Evolutionary conservation across 805 yeast genomes (phyloP), one percentile per base, ranked within the genome.

Genomic region (Metahyphopichia silvanorum): DNA sequence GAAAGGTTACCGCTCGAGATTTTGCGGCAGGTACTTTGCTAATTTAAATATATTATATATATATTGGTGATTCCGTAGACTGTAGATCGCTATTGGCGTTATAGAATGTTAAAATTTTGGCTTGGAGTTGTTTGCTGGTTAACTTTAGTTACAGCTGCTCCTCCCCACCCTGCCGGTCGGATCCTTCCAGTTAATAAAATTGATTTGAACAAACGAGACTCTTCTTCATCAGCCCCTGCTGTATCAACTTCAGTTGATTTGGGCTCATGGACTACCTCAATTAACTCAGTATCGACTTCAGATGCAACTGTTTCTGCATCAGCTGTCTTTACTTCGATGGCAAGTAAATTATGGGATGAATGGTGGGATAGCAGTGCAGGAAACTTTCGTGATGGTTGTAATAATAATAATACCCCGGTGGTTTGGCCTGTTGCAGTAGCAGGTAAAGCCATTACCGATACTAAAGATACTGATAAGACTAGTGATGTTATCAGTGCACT

Each of bases 341-440:
- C 37, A 7, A 20, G 13, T 16, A 40, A 38, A 21, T 29, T 44
- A n/a, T 35, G 39, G 47, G 20, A 25, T 10, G n/a, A 21, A 14
- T 44, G 27, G 35, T 44, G 49, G 49, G 19, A 29, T 17, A 25
- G 32, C 21, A 15, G 24, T 15, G 16, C 40, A 8, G 19, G 34
- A 12, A 27, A 29, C 10, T 51, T 51, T 49, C 25, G 14, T 12
- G 47, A 47, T 25, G 20, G 26, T 4, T 51, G 57, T 27, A 32
- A 25, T 8, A 27, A 25, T 13, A 20, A 19, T 7, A 31, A 19
- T 6, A 19, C 29, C 5, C 52, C 57, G 1, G 53, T 47, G 3
- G 37, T 52, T 7, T 52, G 57, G 57, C 38, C 38, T 17, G 51
- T 46, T 8, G 55, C 55, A 13, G 52, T 52, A 8, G 55, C 57